These are phyloP conservation scores for Kockiozyma suomiensis DNA, from an alignment of 805 yeast species.

Conservation along the genomic window DNA sequence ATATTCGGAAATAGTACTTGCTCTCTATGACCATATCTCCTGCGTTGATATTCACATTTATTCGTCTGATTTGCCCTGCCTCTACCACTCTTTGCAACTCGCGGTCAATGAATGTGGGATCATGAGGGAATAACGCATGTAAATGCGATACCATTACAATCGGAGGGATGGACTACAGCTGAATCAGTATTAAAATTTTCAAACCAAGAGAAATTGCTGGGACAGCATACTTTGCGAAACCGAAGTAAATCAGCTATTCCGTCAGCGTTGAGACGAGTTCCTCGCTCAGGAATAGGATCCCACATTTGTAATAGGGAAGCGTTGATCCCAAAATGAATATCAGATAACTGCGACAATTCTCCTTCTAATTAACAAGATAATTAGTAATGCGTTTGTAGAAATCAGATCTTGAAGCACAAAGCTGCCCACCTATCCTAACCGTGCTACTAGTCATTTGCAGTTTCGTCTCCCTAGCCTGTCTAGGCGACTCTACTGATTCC, in stretches of 20 bases:
- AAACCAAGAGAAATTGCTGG: background rate
- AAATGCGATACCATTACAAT: slow-evolving; percentile 42
- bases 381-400: background rate
- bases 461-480: slow-evolving; percentile 10
- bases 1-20: slow-evolving; percentile 31
- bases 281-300: slow-evolving; percentile 41
- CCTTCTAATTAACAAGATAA: slow-evolving; percentile 8
- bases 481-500: slow-evolving; percentile 2
- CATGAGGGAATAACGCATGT: slow-evolving; percentile 42
- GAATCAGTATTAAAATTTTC: background rate
- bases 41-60: slow-evolving; percentile 40
- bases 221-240: slow-evolving; percentile 34
- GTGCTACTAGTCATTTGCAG: slow-evolving; percentile 13
- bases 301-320: slow-evolving; percentile 39
- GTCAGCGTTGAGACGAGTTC: slow-evolving; percentile 35
- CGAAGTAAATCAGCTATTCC: slow-evolving; percentile 37
- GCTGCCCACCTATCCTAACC: slow-evolving; percentile 18
- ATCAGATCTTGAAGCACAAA: background rate
- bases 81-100: slow-evolving; percentile 36
- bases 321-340: slow-evolving; percentile 36
- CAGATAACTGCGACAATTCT: slow-evolving; percentile 27
- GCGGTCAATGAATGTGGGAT: slow-evolving; percentile 45
- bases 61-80: slow-evolving; percentile 37
- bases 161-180: slow-evolving; percentile 37
- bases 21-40: slow-evolving; percentile 42